Percentiles rank a stretch among this genome's conserved stretches.
Evolutionary conservation across 179 eudicot species (phyloP).

Genomic region (Spinacia oleracea): DNA sequence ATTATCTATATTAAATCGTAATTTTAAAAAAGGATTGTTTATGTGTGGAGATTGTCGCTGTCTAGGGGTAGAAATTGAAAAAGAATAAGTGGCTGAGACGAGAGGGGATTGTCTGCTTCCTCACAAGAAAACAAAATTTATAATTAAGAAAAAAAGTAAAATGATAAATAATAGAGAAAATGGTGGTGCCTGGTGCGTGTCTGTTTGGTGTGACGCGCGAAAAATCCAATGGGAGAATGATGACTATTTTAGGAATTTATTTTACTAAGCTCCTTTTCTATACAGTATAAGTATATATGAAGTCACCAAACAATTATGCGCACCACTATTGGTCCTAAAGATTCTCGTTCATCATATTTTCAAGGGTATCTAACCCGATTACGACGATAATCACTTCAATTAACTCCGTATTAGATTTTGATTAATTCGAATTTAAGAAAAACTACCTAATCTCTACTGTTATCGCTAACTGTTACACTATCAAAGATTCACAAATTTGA

Average conservation of each 20-base stretch:
- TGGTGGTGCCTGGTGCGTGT: not conserved
- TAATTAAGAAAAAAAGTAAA: not conserved
- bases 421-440: no score
- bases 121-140: slow-evolving; percentile 22
- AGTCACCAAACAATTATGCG: not conserved
- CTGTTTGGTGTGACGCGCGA: slow-evolving; percentile 26
- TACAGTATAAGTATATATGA: not conserved
- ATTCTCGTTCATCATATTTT: not conserved
- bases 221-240: slow-evolving; percentile 23
- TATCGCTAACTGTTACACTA: no score
- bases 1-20: no score
- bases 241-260: not conserved
- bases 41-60: slow-evolving; percentile 16
- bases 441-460: no score
- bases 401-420: no score
- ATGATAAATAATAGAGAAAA: not conserved
- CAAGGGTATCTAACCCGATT: no score
- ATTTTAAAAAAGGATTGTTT: not conserved
- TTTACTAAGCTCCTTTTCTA: not conserved
- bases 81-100: slow-evolving; percentile 28
- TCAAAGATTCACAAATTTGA: no score
- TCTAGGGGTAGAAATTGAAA: slow-evolving; percentile 17
- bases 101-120: slow-evolving; percentile 12
- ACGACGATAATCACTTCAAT: no score
- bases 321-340: not conserved